Conservation (phyloP, 306 rosid genomes). For the Vigna radiata region DNA sequence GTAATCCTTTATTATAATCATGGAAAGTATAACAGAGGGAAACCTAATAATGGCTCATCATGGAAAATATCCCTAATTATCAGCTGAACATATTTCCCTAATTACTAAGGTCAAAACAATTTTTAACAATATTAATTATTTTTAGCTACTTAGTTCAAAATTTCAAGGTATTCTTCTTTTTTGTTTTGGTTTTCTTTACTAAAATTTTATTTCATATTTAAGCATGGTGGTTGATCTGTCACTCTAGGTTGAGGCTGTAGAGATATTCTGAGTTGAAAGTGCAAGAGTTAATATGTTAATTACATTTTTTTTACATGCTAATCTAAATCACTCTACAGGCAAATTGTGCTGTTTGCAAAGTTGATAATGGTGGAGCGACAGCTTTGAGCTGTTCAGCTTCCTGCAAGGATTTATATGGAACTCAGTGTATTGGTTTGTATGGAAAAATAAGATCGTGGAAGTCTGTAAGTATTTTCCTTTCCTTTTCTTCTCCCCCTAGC, state of each 20-base stretch:
- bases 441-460: conserved; percentile 97
- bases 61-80: too few species aligned
- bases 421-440: conserved; percentile 82
- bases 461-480: conserved; percentile 71
- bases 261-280: conserved; percentile 16
- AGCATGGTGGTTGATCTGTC: conserved; percentile 13
- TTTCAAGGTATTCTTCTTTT: background rate
- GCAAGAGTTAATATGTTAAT: conserved; percentile 21
- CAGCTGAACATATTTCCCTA: too few species aligned
- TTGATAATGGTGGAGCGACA: conserved; percentile 86
- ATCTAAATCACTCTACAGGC: conserved; percentile 58
- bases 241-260: conserved; percentile 21
- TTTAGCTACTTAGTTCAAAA: background rate
- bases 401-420: conserved; percentile 92
- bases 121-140: background rate
- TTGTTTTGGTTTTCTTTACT: background rate
- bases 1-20: too few species aligned
- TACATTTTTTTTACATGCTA: conserved; percentile 19
- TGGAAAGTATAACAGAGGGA: too few species aligned
- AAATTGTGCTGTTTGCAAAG: conserved; percentile 89
- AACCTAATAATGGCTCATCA: too few species aligned
- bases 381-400: conserved; percentile 87
- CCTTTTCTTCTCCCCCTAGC: background rate
- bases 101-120: too few species aligned
- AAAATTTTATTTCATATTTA: conserved; percentile 4